Evolutionary conservation across 2,329 filamentous ascomycete species (phyloP).

Genomic region (Fusarium mundagurra): DNA sequence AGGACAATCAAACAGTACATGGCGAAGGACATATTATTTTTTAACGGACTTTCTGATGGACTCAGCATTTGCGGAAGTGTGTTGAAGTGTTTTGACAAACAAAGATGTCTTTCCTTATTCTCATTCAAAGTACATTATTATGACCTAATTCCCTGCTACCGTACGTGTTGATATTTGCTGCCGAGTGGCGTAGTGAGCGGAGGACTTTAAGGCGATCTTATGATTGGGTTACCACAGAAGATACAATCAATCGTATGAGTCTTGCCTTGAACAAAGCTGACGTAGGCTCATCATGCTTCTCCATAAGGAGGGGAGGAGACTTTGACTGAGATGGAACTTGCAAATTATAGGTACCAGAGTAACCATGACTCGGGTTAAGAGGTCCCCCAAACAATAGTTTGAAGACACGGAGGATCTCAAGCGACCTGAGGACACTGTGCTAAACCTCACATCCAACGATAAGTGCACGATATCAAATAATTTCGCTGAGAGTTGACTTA

Average conservation of each 20-base stretch:
- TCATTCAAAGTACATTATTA: constrained; percentile 25
- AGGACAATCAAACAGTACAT: constrained; percentile 33
- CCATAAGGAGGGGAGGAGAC: neutral
- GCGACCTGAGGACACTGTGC: neutral
- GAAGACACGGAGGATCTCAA: neutral
- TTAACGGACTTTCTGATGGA: constrained; percentile 8
- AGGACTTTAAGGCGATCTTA: neutral
- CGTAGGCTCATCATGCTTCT: neutral
- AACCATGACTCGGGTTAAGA: neutral
- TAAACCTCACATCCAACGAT: neutral
- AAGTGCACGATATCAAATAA: neutral
- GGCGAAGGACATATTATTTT: constrained; percentile 26
- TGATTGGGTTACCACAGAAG: neutral
- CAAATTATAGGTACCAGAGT: neutral
- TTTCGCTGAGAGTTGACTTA: neutral
- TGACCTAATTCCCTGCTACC: neutral
- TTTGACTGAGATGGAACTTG: neutral
- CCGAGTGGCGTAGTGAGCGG: neutral
- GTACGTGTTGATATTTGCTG: neutral
- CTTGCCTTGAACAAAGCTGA: neutral
- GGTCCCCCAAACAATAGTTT: neutral
- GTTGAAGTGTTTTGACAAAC: constrained; percentile 34
- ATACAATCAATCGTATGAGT: neutral
- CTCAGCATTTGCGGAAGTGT: constrained; percentile 22
- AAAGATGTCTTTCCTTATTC: constrained; percentile 16